Conservation (phyloP, 805 yeast genomes). For the Starmerella scarabaei region DNA sequence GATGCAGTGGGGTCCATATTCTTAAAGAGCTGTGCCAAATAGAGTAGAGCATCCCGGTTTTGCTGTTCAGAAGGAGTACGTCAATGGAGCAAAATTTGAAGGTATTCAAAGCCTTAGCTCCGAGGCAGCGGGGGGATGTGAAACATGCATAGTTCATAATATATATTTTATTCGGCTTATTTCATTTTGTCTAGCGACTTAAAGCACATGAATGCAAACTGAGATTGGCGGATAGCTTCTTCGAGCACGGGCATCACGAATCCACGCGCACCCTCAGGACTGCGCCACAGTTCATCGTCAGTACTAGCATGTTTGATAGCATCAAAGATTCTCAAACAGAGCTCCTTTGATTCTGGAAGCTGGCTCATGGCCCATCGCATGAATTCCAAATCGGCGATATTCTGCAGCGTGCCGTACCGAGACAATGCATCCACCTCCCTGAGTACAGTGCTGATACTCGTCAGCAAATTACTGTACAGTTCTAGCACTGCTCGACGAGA, state of each 20-base stretch:
- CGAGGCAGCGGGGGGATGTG: no score
- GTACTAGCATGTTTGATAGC: conserved; percentile 23
- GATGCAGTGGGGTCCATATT: no score
- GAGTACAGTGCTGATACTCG: conserved; percentile 29
- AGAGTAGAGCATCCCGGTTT: no score
- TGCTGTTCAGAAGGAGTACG: no score
- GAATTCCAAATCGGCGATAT: conserved; percentile 42
- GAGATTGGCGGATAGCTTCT: conserved; percentile 14
- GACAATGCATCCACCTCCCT: conserved; percentile 37
- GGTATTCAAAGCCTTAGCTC: no score
- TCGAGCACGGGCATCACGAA: conserved; percentile 18
- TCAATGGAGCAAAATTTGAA: no score
- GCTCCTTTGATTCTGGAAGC: conserved; percentile 20
- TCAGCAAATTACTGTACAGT: conserved; percentile 32
- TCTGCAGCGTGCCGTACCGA: conserved; percentile 38
- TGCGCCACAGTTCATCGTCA: conserved; percentile 22
- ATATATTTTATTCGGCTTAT: no score
- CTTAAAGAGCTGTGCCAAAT: no score
- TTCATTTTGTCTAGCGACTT: conserved; percentile 6
- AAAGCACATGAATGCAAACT: conserved; percentile 18
- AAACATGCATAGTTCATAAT: no score
- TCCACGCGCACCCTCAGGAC: conserved; percentile 21
- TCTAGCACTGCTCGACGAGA: conserved; percentile 36
- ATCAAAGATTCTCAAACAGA: conserved; percentile 23
- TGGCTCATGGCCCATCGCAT: conserved; percentile 29